phyloP scores from a whole-genome alignment of 2,329 filamentous ascomycete species.

The Fusarium buharicum region DNA sequence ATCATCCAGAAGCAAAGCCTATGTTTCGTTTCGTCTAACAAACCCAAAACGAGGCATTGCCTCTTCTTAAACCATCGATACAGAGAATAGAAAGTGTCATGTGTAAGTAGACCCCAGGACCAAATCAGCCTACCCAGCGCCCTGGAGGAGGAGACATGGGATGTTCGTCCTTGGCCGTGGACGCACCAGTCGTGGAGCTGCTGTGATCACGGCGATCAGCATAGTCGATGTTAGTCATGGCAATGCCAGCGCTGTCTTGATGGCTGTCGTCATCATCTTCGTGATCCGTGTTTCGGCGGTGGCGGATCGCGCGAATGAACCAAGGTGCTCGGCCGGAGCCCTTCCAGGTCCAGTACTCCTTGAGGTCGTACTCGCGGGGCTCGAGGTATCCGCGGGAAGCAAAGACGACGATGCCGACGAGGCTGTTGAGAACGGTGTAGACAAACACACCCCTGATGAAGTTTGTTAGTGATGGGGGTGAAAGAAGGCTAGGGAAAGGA shows the following conservation, averaged over 20 bases:
- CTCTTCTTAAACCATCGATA: constrained; percentile 15
- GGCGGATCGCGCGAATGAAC: constrained; percentile 55
- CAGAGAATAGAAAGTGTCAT: constrained; percentile 15
- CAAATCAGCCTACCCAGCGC: constrained; percentile 30
- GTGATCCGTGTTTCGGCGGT: constrained; percentile 5
- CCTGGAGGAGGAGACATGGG: constrained; percentile 30
- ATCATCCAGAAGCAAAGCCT: constrained; percentile 22
- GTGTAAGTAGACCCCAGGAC: background rate
- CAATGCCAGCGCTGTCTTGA: constrained; percentile 17
- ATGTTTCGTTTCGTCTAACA: constrained; percentile 5
- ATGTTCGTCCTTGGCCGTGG: constrained; percentile 44
- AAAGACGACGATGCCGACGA: constrained; percentile 59
- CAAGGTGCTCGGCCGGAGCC: constrained; percentile 60
- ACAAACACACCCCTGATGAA: constrained; percentile 62
- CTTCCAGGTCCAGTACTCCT: constrained; percentile 67
- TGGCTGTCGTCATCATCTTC: constrained; percentile 22
- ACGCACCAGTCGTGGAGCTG: constrained; percentile 28
- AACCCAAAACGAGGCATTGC: constrained; percentile 22
- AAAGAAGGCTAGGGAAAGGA: constrained; percentile 19
- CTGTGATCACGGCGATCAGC: constrained; percentile 22
- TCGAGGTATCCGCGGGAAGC: constrained; percentile 56
- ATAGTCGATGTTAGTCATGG: constrained; percentile 22
- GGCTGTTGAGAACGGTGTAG: constrained; percentile 60
- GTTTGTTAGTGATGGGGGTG: constrained; percentile 11
- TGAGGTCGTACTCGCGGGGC: constrained; percentile 64